Base-by-base conservation (phyloP, 257 asterid genomes). In the Craterostigma plantagineum region DNA sequence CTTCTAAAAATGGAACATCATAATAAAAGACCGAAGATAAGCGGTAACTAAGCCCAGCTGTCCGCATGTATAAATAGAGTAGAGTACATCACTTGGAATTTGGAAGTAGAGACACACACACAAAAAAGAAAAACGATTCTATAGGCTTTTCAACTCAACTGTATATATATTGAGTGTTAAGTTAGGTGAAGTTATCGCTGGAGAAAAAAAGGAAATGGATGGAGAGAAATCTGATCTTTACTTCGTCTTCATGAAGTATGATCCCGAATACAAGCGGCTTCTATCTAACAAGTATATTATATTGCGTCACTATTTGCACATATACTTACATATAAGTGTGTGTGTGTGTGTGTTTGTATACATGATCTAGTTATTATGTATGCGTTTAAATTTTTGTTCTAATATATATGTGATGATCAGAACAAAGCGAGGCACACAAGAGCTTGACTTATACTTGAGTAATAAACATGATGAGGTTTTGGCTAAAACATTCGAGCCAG, bases 211-310 rank as follows among this genome's bases (percentile, higher is more conserved):
- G 14, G 40, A n/a, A n/a, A 67, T 72, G 90, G 84, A 58, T 35
- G 61, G 39, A 15, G 14, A 46, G 17, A 52, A 55, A 37, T 44
- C 40, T 38, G 85, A 80, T 66, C 58, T 72, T 8, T 62, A 84
- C 51, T 84, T 76, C 16, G 93, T 84, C 40, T 84, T 84, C 80
- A 65, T 84, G 96, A 74, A 77, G 48, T 80, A 70, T 34, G 93
- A 84, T 59, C 72, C 93, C 1, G 76, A 84, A 49, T 84, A 77
- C 45, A 90, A 77, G 33, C 81, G 92, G 35, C 93, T 83, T 41
- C 77, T 69, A 34, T 71, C 91, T 23, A 67, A 45, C 72, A 73
- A 77, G 91, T 71, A 35, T 12, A 12, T 1, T 43, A 14, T 43
- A 15, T 17, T 18, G n/a, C n/a, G n/a, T 18, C 27, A 17, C 13